Percentiles rank a stretch among this genome's conserved stretches.
Evolutionary conservation across 768 basidiomycete species (phyloP).

Genomic region (Tulasnella sp.): DNA sequence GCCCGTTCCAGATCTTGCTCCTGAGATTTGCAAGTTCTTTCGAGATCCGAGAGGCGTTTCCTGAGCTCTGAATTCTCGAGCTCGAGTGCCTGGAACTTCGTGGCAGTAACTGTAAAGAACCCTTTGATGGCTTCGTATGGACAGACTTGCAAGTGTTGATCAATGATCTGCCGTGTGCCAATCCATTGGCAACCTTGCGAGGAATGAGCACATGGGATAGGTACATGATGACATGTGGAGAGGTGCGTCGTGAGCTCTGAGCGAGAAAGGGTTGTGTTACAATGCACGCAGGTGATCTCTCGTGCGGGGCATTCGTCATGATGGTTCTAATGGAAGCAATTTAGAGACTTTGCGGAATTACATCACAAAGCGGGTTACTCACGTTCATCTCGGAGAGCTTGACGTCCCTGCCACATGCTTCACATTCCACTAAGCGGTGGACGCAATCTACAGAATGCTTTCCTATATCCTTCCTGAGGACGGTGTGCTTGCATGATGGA

Average conservation of each 20-base stretch:
- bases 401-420: constrained; percentile 28
- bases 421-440: constrained; percentile 27
- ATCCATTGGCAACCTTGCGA: constrained; percentile 42
- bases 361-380: constrained; percentile 18
- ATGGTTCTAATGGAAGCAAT: constrained; percentile 28
- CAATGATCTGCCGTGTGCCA: constrained; percentile 31
- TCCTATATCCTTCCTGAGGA: constrained; percentile 37
- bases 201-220: constrained; percentile 35
- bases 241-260: constrained; percentile 28
- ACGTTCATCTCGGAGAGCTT: constrained; percentile 31
- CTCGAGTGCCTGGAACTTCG: constrained; percentile 18
- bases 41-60: constrained; percentile 44
- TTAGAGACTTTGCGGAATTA: neutral
- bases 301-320: constrained; percentile 29
- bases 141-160: constrained; percentile 33
- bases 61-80: constrained; percentile 54
- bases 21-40: constrained; percentile 39
- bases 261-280: constrained; percentile 29
- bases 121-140: constrained; percentile 50
- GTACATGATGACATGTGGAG: constrained; percentile 29
- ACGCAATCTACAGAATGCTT: constrained; percentile 31
- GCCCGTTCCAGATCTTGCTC: constrained; percentile 44
- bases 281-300: constrained; percentile 31
- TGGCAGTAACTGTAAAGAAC: constrained; percentile 37
- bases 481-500: constrained; percentile 32